phyloP scores from a whole-genome alignment of 2,329 filamentous ascomycete genomes.

The Penicillium paneum region DNA sequence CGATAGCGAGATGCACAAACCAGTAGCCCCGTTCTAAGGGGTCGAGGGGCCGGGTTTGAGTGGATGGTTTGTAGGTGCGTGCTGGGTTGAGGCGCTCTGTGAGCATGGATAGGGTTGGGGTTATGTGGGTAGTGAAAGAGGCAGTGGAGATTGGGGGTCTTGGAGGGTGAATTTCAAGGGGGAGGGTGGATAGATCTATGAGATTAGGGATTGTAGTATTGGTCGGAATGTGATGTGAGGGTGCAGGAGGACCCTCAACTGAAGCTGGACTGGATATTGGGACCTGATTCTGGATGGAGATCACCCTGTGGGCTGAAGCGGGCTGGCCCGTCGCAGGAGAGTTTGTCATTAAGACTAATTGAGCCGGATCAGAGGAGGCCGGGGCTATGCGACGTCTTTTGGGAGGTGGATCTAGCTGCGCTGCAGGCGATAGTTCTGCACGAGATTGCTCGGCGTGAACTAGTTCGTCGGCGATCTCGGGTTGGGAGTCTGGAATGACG shows the following conservation, averaged over 20 bases:
- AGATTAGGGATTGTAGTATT: background rate
- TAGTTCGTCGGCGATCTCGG: constrained; percentile 13
- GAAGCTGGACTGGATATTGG: background rate
- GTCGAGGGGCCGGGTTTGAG: constrained; percentile 50
- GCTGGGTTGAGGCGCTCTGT: constrained; percentile 52
- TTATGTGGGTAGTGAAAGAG: constrained; percentile 55
- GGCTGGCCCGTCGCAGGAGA: background rate
- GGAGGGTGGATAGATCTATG: constrained; percentile 20
- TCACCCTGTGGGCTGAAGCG: background rate
- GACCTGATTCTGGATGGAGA: background rate
- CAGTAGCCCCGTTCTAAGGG: constrained; percentile 75
- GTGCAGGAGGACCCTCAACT: background rate
- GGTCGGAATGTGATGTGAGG: background rate
- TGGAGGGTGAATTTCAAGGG: constrained; percentile 50
- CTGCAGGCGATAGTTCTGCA: background rate
- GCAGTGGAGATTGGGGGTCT: constrained; percentile 51
- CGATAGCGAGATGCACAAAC: constrained; percentile 62
- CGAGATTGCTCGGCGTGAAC: background rate
- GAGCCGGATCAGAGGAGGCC: background rate
- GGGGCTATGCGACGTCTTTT: constrained; percentile 1
- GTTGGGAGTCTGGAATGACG: constrained; percentile 43
- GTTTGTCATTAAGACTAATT: background rate
- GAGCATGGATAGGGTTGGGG: constrained; percentile 54
- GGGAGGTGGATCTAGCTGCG: background rate
- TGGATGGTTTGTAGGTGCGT: constrained; percentile 53